Evolutionary conservation across 139 green algal species (phyloP).

Genomic region (Micromonas commoda): DNA sequence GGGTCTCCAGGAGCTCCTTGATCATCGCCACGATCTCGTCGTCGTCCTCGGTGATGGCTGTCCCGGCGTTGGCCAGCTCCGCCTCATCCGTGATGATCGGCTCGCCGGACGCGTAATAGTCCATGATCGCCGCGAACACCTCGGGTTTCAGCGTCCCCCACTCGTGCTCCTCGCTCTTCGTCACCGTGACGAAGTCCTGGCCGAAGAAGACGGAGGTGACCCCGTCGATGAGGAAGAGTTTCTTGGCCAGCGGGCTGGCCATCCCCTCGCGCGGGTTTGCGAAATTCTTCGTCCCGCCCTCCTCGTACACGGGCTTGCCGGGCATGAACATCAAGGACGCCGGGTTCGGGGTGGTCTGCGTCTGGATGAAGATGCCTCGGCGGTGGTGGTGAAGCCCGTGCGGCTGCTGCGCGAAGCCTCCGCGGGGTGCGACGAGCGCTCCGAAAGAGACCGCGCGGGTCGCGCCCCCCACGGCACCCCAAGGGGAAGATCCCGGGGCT

Average conservation of each 20-base stretch:
- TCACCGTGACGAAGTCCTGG: slow-evolving; percentile 95
- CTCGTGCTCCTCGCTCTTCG: slow-evolving; percentile 66
- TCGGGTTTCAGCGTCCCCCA: slow-evolving; percentile 86
- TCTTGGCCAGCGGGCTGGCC: slow-evolving; percentile 77
- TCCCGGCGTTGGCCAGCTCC: background rate
- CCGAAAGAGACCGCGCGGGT: background rate
- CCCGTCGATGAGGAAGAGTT: slow-evolving; percentile 44
- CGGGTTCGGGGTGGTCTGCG: slow-evolving; percentile 89
- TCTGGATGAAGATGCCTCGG: slow-evolving; percentile 93
- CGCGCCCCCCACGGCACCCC: no score
- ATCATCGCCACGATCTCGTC: slow-evolving; percentile 96
- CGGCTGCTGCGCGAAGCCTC: background rate
- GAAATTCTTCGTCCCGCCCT: slow-evolving; percentile 57
- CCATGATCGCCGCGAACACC: slow-evolving; percentile 93
- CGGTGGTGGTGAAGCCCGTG: no score
- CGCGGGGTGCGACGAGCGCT: background rate
- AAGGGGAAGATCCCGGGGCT: no score
- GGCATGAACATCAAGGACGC: slow-evolving; percentile 95
- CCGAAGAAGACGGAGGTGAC: slow-evolving; percentile 82
- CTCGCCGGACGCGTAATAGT: slow-evolving; percentile 78
- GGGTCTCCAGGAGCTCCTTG: slow-evolving; percentile 98
- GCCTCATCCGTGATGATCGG: slow-evolving; percentile 55
- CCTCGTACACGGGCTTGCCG: slow-evolving; percentile 67
- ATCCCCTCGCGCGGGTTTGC: slow-evolving; percentile 65
- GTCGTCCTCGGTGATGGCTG: slow-evolving; percentile 43